Percentiles rank a stretch among this genome's conserved stretches.
These are phyloP conservation scores for Oenanthe sinensis DNA, from an alignment of 129 eudicot genomes.

Conservation along the genomic window DNA sequence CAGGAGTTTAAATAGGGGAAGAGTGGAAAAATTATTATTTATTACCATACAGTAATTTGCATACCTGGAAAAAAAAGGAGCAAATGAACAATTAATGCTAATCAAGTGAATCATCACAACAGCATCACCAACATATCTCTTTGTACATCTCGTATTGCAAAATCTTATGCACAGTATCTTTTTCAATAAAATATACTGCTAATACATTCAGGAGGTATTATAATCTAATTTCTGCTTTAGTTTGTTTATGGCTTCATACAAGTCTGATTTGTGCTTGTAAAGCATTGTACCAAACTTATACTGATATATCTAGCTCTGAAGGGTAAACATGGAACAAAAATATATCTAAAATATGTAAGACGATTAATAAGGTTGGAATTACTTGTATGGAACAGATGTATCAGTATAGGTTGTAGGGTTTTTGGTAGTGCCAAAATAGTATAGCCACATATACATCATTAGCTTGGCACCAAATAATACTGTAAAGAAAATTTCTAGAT, in stretches of 20 bases:
- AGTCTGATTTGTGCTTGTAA: background rate
- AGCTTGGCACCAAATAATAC: background rate
- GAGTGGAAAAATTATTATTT: no score
- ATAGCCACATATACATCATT: background rate
- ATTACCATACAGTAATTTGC: conserved; percentile 4
- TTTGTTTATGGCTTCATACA: background rate
- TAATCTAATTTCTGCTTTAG: background rate
- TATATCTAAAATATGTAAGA: background rate
- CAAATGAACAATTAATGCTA: background rate
- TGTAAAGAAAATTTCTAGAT: background rate
- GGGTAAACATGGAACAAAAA: background rate
- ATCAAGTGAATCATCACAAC: background rate
- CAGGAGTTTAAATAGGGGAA: no score
- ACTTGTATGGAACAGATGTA: background rate
- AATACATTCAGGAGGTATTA: background rate
- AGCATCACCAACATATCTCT: background rate
- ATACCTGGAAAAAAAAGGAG: background rate
- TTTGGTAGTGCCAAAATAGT: background rate
- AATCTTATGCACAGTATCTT: background rate
- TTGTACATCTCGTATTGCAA: background rate
- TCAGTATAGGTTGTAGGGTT: background rate
- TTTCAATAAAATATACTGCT: background rate
- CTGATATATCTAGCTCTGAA: background rate
- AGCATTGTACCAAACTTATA: background rate
- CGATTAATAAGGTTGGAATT: background rate